phyloP scores from a whole-genome alignment of 768 basidiomycete species.

The Suillus bovinus region DNA sequence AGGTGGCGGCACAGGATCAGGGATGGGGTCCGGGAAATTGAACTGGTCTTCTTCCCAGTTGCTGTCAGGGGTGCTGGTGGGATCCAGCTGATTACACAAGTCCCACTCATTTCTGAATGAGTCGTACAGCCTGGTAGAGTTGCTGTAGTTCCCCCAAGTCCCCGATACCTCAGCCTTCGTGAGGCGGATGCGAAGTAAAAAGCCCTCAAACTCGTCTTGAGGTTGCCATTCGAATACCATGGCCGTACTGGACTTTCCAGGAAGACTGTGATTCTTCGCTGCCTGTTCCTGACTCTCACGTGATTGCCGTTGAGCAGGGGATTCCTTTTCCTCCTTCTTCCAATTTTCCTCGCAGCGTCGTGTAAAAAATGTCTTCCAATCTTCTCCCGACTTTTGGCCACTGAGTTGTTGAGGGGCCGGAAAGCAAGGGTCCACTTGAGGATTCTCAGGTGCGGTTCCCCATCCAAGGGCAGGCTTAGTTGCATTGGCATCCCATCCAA shows the following conservation, averaged over 20 bases:
- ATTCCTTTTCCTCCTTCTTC: background rate
- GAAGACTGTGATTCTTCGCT: background rate
- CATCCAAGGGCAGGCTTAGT: background rate
- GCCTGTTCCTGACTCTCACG: background rate
- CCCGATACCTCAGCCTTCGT: background rate
- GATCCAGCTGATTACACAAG: background rate
- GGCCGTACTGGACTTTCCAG: background rate
- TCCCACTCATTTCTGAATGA: background rate
- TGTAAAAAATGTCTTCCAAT: background rate
- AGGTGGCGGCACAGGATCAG: background rate
- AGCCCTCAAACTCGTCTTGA: background rate
- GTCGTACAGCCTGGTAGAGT: background rate
- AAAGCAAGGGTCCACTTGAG: background rate
- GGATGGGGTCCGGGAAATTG: background rate
- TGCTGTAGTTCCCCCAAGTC: background rate
- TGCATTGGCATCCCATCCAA: background rate
- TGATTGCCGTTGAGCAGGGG: background rate
- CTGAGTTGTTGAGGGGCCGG: background rate
- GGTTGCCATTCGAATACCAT: background rate
- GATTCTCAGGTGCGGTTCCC: background rate
- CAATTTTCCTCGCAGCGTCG: background rate
- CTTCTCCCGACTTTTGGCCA: background rate
- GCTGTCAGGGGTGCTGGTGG: background rate
- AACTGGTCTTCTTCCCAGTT: background rate
- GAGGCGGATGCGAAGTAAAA: background rate